Evolutionary conservation across 1,284 basidiomycete genomes (phyloP).

Genomic region (Laetiporus sulphureus): DNA sequence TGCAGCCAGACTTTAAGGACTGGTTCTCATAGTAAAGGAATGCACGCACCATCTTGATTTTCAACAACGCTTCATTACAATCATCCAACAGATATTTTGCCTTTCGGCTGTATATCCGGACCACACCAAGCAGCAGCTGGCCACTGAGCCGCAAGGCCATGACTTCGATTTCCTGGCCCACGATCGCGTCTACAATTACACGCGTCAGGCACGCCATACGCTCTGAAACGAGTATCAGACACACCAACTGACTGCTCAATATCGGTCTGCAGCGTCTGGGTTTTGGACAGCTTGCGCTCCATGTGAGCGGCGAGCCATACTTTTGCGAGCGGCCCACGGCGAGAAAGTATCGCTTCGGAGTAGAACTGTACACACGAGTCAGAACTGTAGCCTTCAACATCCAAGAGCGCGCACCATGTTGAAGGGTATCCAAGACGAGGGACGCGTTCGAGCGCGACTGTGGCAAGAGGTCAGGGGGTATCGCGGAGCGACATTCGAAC

Average conservation of each 20-base stretch:
- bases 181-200: slow-evolving; percentile 67
- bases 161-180: slow-evolving; percentile 81
- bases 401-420: slow-evolving; percentile 22
- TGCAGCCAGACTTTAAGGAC: slow-evolving; percentile 22
- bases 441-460: slow-evolving; percentile 21
- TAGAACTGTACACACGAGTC: slow-evolving; percentile 57
- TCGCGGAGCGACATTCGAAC: slow-evolving; percentile 14
- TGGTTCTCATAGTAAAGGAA: neutral
- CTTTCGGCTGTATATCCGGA: slow-evolving; percentile 95
- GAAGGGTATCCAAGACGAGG: slow-evolving; percentile 18
- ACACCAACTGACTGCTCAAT: slow-evolving; percentile 89
- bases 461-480: slow-evolving; percentile 15
- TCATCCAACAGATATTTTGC: slow-evolving; percentile 97
- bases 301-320: slow-evolving; percentile 99
- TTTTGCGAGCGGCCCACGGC: slow-evolving; percentile 89
- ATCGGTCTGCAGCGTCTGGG: slow-evolving; percentile 89
- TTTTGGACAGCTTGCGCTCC: slow-evolving; percentile 96
- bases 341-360: slow-evolving; percentile 88
- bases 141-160: slow-evolving; percentile 95
- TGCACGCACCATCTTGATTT: slow-evolving; percentile 82
- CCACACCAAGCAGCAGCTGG: slow-evolving; percentile 92
- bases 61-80: slow-evolving; percentile 92
- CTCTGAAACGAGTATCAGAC: slow-evolving; percentile 23
- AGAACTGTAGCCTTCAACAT: neutral
- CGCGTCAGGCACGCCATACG: neutral